A percentile compares a stretch with the other conserved stretches of the same genome.
Conservation (phyloP, 176 grass and related monocot genomes). For the Leersia perrieri region DNA sequence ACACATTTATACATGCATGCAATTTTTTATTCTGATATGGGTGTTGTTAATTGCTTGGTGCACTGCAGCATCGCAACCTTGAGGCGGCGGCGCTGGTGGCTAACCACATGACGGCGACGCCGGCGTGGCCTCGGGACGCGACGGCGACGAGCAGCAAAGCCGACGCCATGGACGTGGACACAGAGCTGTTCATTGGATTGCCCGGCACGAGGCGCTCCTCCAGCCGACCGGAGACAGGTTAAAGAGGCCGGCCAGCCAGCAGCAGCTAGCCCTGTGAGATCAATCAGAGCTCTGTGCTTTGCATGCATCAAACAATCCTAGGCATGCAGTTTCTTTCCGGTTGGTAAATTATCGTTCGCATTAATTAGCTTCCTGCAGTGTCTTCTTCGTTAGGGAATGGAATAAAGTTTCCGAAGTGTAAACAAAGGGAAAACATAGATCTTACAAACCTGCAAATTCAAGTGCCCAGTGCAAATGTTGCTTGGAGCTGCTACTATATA, state of each 20-base stretch:
- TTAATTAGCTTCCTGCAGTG: not conserved
- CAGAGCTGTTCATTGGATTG: slow-evolving; percentile 63
- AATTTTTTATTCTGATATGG: no score
- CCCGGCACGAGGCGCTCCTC: slow-evolving; percentile 36
- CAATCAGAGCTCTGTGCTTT: slow-evolving; percentile 17
- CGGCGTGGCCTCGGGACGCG: not conserved
- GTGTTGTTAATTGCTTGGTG: no score
- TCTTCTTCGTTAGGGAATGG: not conserved
- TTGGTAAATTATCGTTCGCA: not conserved
- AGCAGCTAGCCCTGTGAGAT: not conserved
- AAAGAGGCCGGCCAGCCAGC: not conserved
- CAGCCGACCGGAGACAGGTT: slow-evolving; percentile 14
- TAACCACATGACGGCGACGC: not conserved
- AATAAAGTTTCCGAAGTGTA: not conserved
- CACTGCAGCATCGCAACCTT: slow-evolving; percentile 27
- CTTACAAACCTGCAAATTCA: not conserved
- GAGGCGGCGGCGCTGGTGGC: not conserved
- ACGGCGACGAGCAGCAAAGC: not conserved
- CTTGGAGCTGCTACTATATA: no score
- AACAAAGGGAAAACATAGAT: not conserved
- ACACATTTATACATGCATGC: not conserved
- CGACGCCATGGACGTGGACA: slow-evolving; percentile 48
- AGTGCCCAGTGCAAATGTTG: not conserved
- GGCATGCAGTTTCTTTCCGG: not conserved
- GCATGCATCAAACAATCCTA: not conserved